Evolutionary conservation across 495 filamentous ascomycete genomes (phyloP).

Genomic region (Sordaria brevicollis): DNA sequence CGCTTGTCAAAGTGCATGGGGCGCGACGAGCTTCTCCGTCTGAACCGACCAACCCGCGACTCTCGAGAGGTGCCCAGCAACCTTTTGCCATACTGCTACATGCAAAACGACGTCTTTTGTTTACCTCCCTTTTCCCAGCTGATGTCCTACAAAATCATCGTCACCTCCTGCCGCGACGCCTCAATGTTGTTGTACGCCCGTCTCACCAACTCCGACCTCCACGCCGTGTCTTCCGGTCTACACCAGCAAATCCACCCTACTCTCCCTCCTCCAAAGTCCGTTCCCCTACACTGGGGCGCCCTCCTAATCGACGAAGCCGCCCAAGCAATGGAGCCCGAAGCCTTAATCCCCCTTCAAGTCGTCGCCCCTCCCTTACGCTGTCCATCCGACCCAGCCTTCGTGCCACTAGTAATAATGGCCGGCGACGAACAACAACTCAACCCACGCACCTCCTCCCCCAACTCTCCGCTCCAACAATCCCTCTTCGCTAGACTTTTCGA

Average conservation of each 20-base stretch:
- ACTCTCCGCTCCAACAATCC: constrained; percentile 31
- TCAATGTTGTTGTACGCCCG: constrained; percentile 38
- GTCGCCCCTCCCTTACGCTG: constrained; percentile 36
- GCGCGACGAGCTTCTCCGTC: constrained; percentile 33
- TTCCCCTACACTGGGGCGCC: constrained; percentile 45
- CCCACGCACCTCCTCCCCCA: constrained; percentile 33
- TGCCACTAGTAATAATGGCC: constrained; percentile 43
- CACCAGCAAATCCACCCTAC: constrained; percentile 8
- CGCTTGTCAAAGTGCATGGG: constrained; percentile 32
- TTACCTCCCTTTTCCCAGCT: constrained; percentile 37
- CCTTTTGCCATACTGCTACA: constrained; percentile 38
- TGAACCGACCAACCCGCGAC: constrained; percentile 36
- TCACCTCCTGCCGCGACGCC: constrained; percentile 42
- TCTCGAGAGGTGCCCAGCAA: constrained; percentile 38
- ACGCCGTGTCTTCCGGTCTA: constrained; percentile 13
- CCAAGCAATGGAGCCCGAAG: constrained; percentile 45
- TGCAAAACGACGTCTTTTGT: constrained; percentile 34
- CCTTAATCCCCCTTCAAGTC: constrained; percentile 37
- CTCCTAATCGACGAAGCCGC: constrained; percentile 49
- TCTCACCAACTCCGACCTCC: constrained; percentile 29
- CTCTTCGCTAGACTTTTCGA: constrained; percentile 43
- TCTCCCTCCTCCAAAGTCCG: neutral
- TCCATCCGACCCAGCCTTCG: constrained; percentile 13
- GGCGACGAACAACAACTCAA: constrained; percentile 47
- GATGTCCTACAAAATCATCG: constrained; percentile 40